Percentiles rank a stretch among this genome's conserved stretches.
These are phyloP conservation scores for Hymenoscyphus infarciens DNA, from an alignment of 2,329 filamentous ascomycete genomes.

Conservation along the genomic window DNA sequence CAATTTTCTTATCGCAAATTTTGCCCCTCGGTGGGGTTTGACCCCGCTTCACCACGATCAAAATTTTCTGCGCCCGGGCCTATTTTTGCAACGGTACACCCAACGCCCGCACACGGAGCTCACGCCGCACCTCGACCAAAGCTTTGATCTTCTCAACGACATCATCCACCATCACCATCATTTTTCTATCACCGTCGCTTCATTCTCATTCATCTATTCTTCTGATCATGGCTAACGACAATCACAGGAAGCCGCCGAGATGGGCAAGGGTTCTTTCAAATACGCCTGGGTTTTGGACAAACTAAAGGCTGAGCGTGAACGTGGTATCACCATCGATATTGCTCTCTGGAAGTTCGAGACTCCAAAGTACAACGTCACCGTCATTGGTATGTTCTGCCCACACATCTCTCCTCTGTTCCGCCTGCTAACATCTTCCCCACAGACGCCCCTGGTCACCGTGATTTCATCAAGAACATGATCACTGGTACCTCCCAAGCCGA, in stretches of 20 bases:
- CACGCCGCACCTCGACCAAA: constrained; percentile 13
- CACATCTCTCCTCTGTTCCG: not conserved
- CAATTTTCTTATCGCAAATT: constrained; percentile 27
- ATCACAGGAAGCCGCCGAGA: constrained; percentile 88
- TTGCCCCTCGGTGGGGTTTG: constrained; percentile 34
- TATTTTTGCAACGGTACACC: constrained; percentile 13
- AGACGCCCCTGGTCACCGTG: constrained; percentile 99
- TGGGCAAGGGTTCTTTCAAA: constrained; percentile 99
- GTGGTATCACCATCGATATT: constrained; percentile 99
- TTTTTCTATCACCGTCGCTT: not conserved
- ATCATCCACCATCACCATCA: constrained; percentile 2
- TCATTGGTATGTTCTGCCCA: constrained; percentile 69
- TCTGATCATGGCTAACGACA: constrained; percentile 22
- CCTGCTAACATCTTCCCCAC: constrained; percentile 13
- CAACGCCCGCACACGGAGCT: not conserved
- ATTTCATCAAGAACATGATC: constrained; percentile 99
- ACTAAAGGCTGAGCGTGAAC: constrained; percentile 99
- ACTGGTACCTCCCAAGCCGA: constrained; percentile 99
- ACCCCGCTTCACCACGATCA: constrained; percentile 21
- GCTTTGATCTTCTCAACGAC: constrained; percentile 12
- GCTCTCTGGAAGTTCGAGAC: constrained; percentile 99
- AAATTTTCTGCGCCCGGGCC: constrained; percentile 27
- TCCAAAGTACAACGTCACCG: constrained; percentile 94
- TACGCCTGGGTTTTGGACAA: constrained; percentile 99
- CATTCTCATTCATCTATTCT: not conserved